Base-by-base conservation (phyloP, 148 eudicot genomes). In the Salicornia ramosissima region DNA sequence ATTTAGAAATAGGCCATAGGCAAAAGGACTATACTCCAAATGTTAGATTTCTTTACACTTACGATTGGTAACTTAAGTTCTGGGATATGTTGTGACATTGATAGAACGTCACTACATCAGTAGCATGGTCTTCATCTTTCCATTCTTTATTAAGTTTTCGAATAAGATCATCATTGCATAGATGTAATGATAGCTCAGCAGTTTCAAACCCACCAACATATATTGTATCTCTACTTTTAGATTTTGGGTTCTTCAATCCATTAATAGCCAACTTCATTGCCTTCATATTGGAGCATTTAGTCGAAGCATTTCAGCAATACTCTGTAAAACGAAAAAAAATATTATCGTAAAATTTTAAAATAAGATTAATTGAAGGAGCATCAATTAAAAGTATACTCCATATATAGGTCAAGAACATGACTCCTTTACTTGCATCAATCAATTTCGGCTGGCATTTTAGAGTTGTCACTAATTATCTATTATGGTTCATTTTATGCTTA, bases 51-150 rank as follows among this genome's bases (percentile, higher is more conserved):
- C 25, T 15, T 29, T 60, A 28, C 67, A 64, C 89, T 84, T 80
- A 93, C 98, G 68, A 88, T 76, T 18, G 96, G 97, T 75, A 88
- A 78, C 71, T 84, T 78, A 21, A 93, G 90, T 82, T 80, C 92
- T 33, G 98, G 98, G 21, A 93, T 81, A 83, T 93, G 98, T 64
- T 90, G 95, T 40, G 98, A 93, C 96, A 93, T 87, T 26, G 98
- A 93, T 53, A 93, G 92, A 74, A 93, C n/a, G n/a, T n/a, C n/a
- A n/a, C n/a, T n/a, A n/a, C 98, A 86, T 90, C 96, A 58, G 98
- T 93, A 59, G 96, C 86, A 70, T 86, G 92, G 72, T 93, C 98
- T 76, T 88, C 97, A 68, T 80, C 92, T 69, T 96, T 87, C 98
- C 98, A 93, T 5, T 93, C 95, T 80, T 90, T 93, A 74, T 93